phyloP scores from a whole-genome alignment of 164 flowering plant species.

The Aristolochia californica region DNA sequence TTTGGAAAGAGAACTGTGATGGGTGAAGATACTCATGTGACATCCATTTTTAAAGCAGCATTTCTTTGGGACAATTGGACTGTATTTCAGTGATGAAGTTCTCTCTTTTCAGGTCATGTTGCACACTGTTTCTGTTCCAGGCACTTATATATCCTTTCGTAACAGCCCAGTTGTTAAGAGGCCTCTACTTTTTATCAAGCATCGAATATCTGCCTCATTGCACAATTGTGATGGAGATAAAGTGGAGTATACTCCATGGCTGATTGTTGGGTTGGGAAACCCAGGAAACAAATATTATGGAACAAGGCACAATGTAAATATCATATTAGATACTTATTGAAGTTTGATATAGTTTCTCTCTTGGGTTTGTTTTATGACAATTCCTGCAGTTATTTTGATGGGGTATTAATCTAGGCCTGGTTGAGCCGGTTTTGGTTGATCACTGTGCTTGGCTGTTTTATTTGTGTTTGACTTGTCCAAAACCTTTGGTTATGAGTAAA shows the following conservation, averaged over 20 bases:
- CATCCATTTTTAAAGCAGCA: no score
- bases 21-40: no score
- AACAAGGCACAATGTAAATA: slow-evolving; percentile 81
- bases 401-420: no score
- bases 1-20: no score
- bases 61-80: no score
- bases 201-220: slow-evolving; percentile 36
- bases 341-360: no score
- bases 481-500: no score
- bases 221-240: slow-evolving; percentile 34
- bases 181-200: slow-evolving; percentile 15
- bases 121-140: slow-evolving; percentile 36
- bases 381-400: no score
- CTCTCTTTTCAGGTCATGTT: slow-evolving; percentile 37
- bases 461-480: no score
- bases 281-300: slow-evolving; percentile 95
- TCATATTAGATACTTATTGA: neutral
- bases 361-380: no score
- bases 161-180: slow-evolving; percentile 17
- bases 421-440: no score
- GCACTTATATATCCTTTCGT: slow-evolving; percentile 20
- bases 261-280: slow-evolving; percentile 87
- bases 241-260: slow-evolving; percentile 91
- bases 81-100: neutral
- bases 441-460: no score